These are phyloP conservation scores for Rhizophora mangle DNA, from an alignment of 345 rosid species.

Conservation along the genomic window DNA sequence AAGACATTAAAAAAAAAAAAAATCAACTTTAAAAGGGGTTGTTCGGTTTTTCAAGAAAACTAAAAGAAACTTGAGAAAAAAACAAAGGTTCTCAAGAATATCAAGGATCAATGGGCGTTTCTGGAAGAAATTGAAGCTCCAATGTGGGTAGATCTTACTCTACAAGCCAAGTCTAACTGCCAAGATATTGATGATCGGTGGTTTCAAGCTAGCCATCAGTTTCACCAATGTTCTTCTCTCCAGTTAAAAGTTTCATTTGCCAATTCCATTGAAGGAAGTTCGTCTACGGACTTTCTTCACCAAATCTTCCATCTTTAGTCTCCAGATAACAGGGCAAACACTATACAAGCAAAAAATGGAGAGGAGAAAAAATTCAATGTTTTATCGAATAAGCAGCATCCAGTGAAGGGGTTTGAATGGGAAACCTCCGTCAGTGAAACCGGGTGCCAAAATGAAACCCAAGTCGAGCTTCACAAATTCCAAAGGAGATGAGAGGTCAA, in stretches of 20 bases:
- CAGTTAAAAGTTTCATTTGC: slow-evolving; percentile 45
- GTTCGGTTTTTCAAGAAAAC: background rate
- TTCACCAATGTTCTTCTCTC: slow-evolving; percentile 50
- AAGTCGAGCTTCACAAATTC: slow-evolving; percentile 24
- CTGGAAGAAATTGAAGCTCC: slow-evolving; percentile 44
- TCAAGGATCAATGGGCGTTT: slow-evolving; percentile 45
- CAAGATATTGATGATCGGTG: slow-evolving; percentile 36
- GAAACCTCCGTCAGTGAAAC: slow-evolving; percentile 16
- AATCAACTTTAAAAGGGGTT: background rate
- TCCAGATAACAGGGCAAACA: slow-evolving; percentile 63
- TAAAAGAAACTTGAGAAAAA: background rate
- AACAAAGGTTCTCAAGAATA: slow-evolving; percentile 26
- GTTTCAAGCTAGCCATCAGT: slow-evolving; percentile 49
- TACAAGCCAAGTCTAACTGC: slow-evolving; percentile 19
- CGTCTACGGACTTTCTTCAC: slow-evolving; percentile 28
- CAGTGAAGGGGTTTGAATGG: slow-evolving; percentile 29
- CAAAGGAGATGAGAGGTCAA: slow-evolving; percentile 31
- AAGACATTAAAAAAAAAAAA: no score
- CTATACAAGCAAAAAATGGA: slow-evolving; percentile 32
- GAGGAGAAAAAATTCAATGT: slow-evolving; percentile 18
- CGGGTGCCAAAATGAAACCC: slow-evolving; percentile 32
- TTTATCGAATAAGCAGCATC: slow-evolving; percentile 22
- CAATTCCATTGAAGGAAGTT: slow-evolving; percentile 26
- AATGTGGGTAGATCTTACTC: slow-evolving; percentile 29
- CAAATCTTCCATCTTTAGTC: slow-evolving; percentile 46